Percentiles rank a stretch among this genome's conserved stretches.
Evolutionary conservation across 1,284 basidiomycete genomes (phyloP).

Genomic region (Rhodotorula sp.): DNA sequence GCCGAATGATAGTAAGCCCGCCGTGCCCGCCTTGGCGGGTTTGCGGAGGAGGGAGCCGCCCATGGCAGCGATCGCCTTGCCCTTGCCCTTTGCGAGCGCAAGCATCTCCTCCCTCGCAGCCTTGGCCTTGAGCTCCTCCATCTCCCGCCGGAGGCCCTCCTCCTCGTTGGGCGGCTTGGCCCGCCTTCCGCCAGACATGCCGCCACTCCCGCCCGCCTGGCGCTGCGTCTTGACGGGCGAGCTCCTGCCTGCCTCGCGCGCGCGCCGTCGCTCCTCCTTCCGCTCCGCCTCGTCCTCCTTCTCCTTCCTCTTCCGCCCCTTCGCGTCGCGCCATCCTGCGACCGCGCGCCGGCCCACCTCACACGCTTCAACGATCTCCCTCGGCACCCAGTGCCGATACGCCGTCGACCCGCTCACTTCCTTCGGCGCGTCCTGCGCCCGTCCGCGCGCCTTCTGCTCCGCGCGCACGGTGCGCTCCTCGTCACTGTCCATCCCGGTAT

Average conservation of each 20-base stretch:
- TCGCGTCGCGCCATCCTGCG: constrained; percentile 3
- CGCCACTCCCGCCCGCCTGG: not conserved
- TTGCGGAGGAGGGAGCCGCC: not conserved
- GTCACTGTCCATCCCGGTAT: not conserved
- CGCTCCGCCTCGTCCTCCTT: constrained; percentile 9
- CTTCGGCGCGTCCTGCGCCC: not conserved
- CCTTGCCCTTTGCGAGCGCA: constrained; percentile 10
- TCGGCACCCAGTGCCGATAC: constrained; percentile 26
- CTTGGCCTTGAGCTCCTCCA: not conserved
- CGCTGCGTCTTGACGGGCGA: constrained; percentile 4
- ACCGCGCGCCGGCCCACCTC: not conserved
- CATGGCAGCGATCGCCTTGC: not conserved
- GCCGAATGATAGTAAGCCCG: not conserved
- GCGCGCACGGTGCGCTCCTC: not conserved
- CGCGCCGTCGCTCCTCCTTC: not conserved
- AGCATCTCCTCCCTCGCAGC: not conserved
- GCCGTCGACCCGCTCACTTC: not conserved
- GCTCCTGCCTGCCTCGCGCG: not conserved
- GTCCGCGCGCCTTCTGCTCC: not conserved
- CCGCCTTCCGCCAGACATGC: not conserved
- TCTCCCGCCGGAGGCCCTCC: not conserved
- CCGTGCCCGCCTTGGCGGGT: too few relatives aligned
- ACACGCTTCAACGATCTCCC: constrained; percentile 9
- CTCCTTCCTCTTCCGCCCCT: not conserved
- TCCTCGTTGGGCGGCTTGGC: not conserved